Percentiles rank a stretch among this genome's conserved stretches.
phyloP scores from a whole-genome alignment of 768 basidiomycete species.

The Lactifluus rugatus region DNA sequence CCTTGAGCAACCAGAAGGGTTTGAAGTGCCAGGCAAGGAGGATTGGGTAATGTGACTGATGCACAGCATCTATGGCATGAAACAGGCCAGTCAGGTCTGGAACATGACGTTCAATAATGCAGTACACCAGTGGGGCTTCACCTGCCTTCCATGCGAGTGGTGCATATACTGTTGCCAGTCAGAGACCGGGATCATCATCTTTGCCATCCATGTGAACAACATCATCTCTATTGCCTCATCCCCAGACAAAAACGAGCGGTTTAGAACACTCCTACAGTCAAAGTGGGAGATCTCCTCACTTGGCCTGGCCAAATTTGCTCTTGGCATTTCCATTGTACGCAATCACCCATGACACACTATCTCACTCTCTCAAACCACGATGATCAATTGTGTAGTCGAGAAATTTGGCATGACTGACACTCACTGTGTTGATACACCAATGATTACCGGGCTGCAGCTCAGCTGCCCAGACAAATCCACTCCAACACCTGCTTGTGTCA shows the following conservation, averaged over 20 bases:
- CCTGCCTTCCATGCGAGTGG: not conserved
- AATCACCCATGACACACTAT: not conserved
- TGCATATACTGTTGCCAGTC: not conserved
- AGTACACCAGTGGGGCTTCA: too few relatives aligned
- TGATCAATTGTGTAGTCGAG: not conserved
- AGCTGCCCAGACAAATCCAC: too few relatives aligned
- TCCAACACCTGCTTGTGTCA: too few relatives aligned
- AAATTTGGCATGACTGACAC: too few relatives aligned
- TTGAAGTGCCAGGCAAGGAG: too few relatives aligned
- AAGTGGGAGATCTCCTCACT: not conserved
- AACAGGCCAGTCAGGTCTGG: too few relatives aligned
- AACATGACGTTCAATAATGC: too few relatives aligned
- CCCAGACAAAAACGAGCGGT: fast-evolving
- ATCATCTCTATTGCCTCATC: not conserved
- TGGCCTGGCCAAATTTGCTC: not conserved
- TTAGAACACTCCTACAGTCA: not conserved
- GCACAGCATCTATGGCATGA: too few relatives aligned
- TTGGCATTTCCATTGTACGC: not conserved
- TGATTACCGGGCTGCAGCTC: too few relatives aligned
- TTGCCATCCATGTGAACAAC: not conserved
- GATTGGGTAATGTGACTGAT: too few relatives aligned
- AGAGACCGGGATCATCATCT: not conserved
- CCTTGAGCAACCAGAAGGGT: too few relatives aligned
- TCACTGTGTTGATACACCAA: too few relatives aligned
- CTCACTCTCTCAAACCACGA: not conserved